Percentiles rank a stretch among this genome's conserved stretches.
Conservation (phyloP, 805 yeast genomes). For the Kodamaea laetipori region DNA sequence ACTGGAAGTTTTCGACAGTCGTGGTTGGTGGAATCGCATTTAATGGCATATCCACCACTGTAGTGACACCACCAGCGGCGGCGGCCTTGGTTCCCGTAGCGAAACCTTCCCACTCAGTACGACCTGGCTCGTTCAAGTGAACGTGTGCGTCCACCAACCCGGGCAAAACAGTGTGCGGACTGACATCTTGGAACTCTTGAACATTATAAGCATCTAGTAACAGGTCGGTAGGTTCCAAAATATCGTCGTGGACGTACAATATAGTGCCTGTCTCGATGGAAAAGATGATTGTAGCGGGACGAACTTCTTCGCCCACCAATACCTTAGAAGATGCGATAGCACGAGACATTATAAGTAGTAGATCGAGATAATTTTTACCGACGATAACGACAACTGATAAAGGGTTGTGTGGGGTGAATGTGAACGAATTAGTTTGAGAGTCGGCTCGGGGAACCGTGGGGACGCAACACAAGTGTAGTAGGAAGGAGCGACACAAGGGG, state of each 20-base stretch:
- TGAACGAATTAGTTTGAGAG: background rate
- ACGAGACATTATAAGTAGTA: conserved; percentile 46
- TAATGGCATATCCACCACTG: conserved; percentile 94
- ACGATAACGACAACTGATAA: too few species aligned
- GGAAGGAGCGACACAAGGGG: too few species aligned
- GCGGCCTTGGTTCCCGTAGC: conserved; percentile 96
- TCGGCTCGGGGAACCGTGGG: too few species aligned
- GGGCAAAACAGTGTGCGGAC: conserved; percentile 73
- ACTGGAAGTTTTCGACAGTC: conserved; percentile 69
- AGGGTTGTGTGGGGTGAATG: too few species aligned
- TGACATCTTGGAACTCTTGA: conserved; percentile 50
- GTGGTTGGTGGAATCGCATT: conserved; percentile 97
- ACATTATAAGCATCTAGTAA: conserved; percentile 47
- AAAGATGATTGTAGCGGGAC: conserved; percentile 67
- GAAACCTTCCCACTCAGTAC: conserved; percentile 98
- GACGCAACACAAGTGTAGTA: too few species aligned
- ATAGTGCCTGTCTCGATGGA: conserved; percentile 56
- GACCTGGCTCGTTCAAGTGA: conserved; percentile 94
- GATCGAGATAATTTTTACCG: background rate
- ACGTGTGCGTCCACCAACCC: conserved; percentile 95
- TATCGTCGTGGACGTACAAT: conserved; percentile 44
- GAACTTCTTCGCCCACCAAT: conserved; percentile 46
- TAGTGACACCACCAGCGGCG: conserved; percentile 94
- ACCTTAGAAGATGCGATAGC: conserved; percentile 66
- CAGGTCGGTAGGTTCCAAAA: conserved; percentile 43